Base-by-base conservation (phyloP, 352 stramenopile species). In the Nothophytophthora sp. region DNA sequence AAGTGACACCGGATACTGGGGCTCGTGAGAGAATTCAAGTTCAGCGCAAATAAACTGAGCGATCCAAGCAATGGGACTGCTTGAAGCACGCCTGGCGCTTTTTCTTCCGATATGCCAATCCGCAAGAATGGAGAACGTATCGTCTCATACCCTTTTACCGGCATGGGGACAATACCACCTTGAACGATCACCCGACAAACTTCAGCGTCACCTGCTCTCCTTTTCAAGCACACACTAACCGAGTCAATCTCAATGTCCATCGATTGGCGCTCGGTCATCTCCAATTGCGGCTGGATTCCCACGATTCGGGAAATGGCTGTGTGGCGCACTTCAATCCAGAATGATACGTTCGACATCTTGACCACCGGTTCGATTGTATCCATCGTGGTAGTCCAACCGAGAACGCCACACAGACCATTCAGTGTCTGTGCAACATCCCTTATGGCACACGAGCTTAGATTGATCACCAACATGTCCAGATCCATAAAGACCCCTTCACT, bases 291-390 rank as follows among this genome's bases (percentile, higher is more conserved):
- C 23, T 36, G 49, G 43, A 50, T 59, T 16, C 46, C 48, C 33
- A 75, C 30, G 29, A 36, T 59, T 7, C 47, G 55, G 1, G 58
- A 73, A 20, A 57, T 55, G 10, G 30, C 22, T 35, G 44, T 27
- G 8, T 41, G 36, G 30, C 56, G 71, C 24, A 60, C 33, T 45
- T 86, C 69, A 43, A 75, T 57, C 13, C 55, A 50, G 49, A 82
- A 77, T 20, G 35, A 35, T 15, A 16, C 38, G 30, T 36, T 40
- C 15, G 40, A 23, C 34, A 11, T 32, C 5, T 39, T 48, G 24
- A 48, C n/a, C 13, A 10, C 20, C 22, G 49, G 30, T 18, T 20
- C 16, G 18, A 30, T 52, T 48, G 30, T 16, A 12, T 46, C n/a
- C 54, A 45, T 67, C 20, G 28, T 11, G 24, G 67, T 59, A 43